A percentile compares a stretch with the other conserved stretches of the same genome.
These are phyloP conservation scores for Rhypophila decipiens DNA, from an alignment of 495 filamentous ascomycete species.

Conservation along the genomic window DNA sequence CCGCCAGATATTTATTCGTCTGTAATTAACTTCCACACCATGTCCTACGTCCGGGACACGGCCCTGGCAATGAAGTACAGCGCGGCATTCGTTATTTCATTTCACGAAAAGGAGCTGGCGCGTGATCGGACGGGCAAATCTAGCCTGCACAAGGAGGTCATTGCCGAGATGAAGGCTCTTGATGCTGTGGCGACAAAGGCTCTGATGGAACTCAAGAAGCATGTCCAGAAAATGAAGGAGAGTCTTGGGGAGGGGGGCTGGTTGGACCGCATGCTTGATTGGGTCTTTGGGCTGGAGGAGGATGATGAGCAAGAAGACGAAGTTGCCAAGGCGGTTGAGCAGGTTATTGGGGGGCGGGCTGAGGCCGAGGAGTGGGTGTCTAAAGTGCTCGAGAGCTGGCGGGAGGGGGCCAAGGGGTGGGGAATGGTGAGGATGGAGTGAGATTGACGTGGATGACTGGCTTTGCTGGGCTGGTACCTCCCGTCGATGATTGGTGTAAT, in stretches of 20 bases:
- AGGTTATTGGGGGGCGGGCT: conserved; percentile 19
- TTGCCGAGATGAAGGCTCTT: conserved; percentile 32
- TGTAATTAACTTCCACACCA: conserved; percentile 15
- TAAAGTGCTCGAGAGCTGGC: conserved; percentile 36
- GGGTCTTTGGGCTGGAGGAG: conserved; percentile 12
- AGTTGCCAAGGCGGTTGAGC: conserved; percentile 14
- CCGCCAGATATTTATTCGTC: conserved; percentile 1
- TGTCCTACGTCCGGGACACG: conserved; percentile 33
- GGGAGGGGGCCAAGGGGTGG: conserved; percentile 38
- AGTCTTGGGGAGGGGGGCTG: conserved; percentile 30
- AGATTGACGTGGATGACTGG: too few species aligned
- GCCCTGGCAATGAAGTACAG: conserved; percentile 28
- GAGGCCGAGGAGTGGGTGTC: conserved; percentile 36
- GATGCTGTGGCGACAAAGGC: conserved; percentile 18
- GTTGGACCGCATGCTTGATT: conserved; percentile 29
- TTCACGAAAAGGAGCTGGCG: conserved; percentile 30
- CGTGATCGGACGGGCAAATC: conserved; percentile 32
- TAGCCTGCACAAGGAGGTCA: conserved; percentile 25
- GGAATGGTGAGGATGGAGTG: conserved; percentile 25
- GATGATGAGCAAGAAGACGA: conserved; percentile 12
- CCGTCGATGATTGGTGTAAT: too few species aligned
- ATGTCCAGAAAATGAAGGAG: conserved; percentile 26
- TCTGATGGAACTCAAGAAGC: conserved; percentile 24
- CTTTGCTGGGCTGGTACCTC: too few species aligned
- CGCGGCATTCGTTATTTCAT: conserved; percentile 23